Percentiles rank a stretch among this genome's conserved stretches.
Evolutionary conservation across 768 basidiomycete species (phyloP).

Genomic region (Kwoniella mangroviensis): DNA sequence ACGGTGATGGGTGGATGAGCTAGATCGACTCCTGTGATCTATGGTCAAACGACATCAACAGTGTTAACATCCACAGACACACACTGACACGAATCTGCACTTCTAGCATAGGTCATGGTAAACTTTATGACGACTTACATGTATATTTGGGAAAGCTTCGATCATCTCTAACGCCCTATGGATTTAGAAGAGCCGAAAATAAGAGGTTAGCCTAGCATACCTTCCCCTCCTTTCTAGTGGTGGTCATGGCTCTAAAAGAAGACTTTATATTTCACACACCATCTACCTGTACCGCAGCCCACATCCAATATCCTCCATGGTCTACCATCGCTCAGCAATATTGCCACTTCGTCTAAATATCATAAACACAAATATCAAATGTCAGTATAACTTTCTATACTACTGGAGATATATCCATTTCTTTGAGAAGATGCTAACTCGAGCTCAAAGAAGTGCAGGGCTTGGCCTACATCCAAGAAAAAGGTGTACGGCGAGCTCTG

Average conservation of each 20-base stretch:
- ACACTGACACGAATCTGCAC: too few species aligned
- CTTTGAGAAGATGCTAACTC: too few species aligned
- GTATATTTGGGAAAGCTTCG: slow-evolving; percentile 18
- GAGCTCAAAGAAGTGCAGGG: too few species aligned
- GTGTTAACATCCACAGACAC: neutral
- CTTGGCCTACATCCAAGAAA: too few species aligned
- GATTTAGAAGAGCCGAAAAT: neutral
- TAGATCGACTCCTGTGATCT: slow-evolving; percentile 26
- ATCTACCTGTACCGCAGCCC: slow-evolving; percentile 28
- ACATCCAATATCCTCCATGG: slow-evolving; percentile 21
- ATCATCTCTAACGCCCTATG: slow-evolving; percentile 23
- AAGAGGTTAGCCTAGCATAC: too few species aligned
- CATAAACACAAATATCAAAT: neutral
- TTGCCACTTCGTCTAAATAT: slow-evolving; percentile 12
- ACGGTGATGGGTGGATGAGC: slow-evolving; percentile 22
- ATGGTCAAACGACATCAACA: neutral
- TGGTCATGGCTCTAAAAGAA: too few species aligned
- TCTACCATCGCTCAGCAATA: slow-evolving; percentile 4
- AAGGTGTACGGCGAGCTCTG: too few species aligned
- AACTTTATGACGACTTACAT: slow-evolving; percentile 5
- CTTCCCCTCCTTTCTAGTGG: too few species aligned
- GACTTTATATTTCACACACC: slow-evolving; percentile 7
- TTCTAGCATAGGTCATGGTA: too few species aligned
- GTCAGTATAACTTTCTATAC: neutral
- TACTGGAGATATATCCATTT: too few species aligned